Evolutionary conservation across 1,139 yeast genomes (phyloP), one percentile per base, ranked within the genome.

Genomic region (Candida sp.): DNA sequence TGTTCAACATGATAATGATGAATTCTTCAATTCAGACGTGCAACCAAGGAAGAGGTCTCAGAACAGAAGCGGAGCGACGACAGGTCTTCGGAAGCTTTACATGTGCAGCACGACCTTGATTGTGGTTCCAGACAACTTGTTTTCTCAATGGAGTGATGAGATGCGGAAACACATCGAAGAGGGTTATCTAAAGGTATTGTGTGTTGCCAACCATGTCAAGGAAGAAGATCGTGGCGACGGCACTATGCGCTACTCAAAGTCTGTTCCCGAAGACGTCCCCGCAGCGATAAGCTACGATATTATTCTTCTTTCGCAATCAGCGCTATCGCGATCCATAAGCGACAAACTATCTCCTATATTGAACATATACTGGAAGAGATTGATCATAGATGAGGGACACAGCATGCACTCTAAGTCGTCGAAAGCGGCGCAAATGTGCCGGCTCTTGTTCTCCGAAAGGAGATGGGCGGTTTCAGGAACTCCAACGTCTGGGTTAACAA

Each of bases 401-500:
- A 77, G 85, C 30, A 76, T 85, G 78, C 76, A 74, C 51, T 76
- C 86, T 3, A 77, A 74, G 47, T 65, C 75, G 2, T 77, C 88
- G 2, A 70, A 80, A 50, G 74, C 81, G 0, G 84, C 84, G 28
- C 62, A 67, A 3, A 61, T 82, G 39, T 84, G 88, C 34, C 73
- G 72, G 41, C 67, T 69, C 22, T 62, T 87, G 47, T 66, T 69
- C 50, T 80, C 83, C 7, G 92, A 87, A 60, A 70, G 90, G 47
- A 73, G 81, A 54, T 87, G 92, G 93, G 85, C 86, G 0, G 89
- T 87, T 1, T 83, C 89, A 0, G 92, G 93, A 32, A 87, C 92
- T 0, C 92, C 92, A 2, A 86, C 91, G 0, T 78, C 88, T 0
- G 92, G 92, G 0, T 67, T 86, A 52, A 85, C 90, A 0, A 78